Percentiles rank a stretch among this genome's conserved stretches.
phyloP scores from a whole-genome alignment of 768 basidiomycete genomes.

The Suillus subalutaceus region DNA sequence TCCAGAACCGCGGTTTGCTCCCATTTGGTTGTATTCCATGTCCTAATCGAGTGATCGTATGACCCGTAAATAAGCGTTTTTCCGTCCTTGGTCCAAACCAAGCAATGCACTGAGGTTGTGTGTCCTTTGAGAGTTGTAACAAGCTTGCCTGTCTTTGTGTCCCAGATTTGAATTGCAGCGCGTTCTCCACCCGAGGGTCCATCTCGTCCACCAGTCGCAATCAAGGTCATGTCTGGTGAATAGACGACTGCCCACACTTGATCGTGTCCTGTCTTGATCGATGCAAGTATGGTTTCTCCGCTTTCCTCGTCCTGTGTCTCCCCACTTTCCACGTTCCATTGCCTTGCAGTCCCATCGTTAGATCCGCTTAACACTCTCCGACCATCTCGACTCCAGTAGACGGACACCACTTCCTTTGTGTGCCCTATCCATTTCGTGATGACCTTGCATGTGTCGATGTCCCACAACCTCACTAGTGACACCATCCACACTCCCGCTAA shows the following conservation, averaged over 20 bases:
- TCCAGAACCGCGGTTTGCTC: not conserved
- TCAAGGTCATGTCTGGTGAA: conserved; percentile 9
- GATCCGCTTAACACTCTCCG: no score
- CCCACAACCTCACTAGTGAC: not conserved
- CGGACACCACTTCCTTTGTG: no score
- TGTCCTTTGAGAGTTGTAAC: conserved; percentile 7
- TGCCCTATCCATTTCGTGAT: not conserved
- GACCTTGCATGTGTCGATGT: not conserved
- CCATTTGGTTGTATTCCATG: not conserved
- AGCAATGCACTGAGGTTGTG: accelerated
- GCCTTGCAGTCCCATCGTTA: no score
- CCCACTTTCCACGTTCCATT: not conserved
- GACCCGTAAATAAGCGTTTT: not conserved
- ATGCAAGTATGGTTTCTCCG: no score
- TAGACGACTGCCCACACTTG: not conserved
- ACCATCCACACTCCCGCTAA: not conserved
- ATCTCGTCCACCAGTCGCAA: conserved; percentile 1
- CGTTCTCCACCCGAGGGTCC: not conserved
- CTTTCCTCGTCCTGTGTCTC: not conserved
- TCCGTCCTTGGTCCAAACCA: not conserved
- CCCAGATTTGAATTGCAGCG: not conserved
- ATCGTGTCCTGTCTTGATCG: not conserved
- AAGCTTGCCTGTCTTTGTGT: not conserved
- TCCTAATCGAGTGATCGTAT: not conserved
- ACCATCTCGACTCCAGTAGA: no score